These are phyloP conservation scores for Termitomyces sp. DNA, from an alignment of 768 basidiomycete species.

Conservation along the genomic window DNA sequence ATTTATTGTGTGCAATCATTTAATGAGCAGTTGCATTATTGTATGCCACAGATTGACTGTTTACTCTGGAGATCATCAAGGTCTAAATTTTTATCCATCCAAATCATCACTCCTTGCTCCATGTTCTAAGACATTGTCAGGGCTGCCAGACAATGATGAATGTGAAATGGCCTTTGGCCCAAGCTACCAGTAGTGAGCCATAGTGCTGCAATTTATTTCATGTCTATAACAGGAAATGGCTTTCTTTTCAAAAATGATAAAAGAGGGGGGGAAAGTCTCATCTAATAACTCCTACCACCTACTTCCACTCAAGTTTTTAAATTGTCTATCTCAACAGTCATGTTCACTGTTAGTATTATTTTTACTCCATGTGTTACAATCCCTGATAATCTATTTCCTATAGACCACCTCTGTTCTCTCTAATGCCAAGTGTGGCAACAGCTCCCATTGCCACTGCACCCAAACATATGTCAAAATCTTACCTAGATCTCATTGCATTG, in stretches of 20 bases:
- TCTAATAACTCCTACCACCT: not conserved
- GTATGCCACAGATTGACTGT: not conserved
- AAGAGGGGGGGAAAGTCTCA: not conserved
- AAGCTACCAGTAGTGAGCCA: not conserved
- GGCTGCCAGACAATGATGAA: not conserved
- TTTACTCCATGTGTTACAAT: not conserved
- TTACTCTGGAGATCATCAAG: not conserved
- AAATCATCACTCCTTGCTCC: not conserved
- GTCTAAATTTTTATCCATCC: not conserved
- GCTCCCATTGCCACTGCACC: constrained; percentile 22
- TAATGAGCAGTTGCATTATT: not conserved
- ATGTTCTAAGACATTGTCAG: not conserved
- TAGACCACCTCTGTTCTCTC: constrained; percentile 26
- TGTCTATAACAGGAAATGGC: constrained; percentile 6
- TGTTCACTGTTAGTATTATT: constrained; percentile 14
- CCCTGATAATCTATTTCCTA: not conserved
- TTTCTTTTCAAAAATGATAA: not conserved
- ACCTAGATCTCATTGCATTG: not conserved
- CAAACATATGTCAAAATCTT: constrained; percentile 14
- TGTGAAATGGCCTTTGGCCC: not conserved
- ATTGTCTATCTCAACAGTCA: not conserved
- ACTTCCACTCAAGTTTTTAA: not conserved
- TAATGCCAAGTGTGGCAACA: constrained; percentile 26
- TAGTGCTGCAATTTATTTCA: not conserved
- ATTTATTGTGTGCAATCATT: not conserved